A percentile compares a stretch with the other conserved stretches of the same genome.
phyloP scores from a whole-genome alignment of 805 yeast species.

The Candida peoriensis region DNA sequence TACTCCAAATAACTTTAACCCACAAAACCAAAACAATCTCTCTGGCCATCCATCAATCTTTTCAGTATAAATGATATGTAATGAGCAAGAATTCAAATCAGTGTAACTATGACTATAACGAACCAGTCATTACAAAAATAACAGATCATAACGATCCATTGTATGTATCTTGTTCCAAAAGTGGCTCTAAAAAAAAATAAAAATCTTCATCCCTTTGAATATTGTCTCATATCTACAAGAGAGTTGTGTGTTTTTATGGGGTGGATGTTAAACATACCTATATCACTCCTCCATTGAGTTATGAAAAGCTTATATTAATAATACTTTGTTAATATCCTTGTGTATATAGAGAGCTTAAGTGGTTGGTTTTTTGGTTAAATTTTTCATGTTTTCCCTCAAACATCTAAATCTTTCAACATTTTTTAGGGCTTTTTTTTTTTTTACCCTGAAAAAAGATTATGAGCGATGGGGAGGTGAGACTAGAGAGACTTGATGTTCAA shows the following conservation, averaged over 20 bases:
- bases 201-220: conserved; percentile 21
- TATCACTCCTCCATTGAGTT: too few relatives aligned
- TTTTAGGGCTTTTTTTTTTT: too few relatives aligned
- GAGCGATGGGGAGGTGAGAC: too few relatives aligned
- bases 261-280: too few relatives aligned
- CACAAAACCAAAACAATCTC: background rate
- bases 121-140: conserved; percentile 60
- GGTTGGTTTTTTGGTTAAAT: background rate
- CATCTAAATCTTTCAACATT: too few relatives aligned
- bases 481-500: too few relatives aligned
- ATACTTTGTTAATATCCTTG: background rate
- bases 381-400: background rate
- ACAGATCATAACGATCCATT: conserved; percentile 25
- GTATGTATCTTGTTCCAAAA: conserved; percentile 17
- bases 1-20: background rate
- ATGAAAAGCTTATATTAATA: background rate
- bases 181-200: conserved; percentile 27
- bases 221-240: too few relatives aligned
- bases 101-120: conserved; percentile 87
- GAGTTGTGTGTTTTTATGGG: too few relatives aligned
- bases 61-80: too few relatives aligned
- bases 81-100: conserved; percentile 37
- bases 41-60: too few relatives aligned
- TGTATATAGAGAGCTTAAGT: background rate
- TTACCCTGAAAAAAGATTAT: too few relatives aligned